A percentile compares a stretch with the other conserved stretches of the same genome.
phyloP scores from a whole-genome alignment of 495 filamentous ascomycete species.

The Penicillium arizonense region DNA sequence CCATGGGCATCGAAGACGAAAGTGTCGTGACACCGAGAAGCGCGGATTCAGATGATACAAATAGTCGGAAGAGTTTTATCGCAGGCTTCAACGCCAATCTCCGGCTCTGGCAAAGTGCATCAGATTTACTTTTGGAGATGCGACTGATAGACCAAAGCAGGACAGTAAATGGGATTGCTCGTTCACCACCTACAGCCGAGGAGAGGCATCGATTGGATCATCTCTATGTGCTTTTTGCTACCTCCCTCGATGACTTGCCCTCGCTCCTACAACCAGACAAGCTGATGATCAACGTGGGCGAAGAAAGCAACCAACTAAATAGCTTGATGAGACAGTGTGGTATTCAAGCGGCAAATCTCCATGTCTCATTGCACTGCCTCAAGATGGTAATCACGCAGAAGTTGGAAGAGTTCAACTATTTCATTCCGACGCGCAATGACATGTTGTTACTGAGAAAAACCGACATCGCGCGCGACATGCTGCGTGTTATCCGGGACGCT shows the following conservation, averaged over 20 bases:
- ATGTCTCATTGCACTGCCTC: constrained; percentile 27
- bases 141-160: constrained; percentile 3
- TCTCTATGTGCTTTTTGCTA: constrained; percentile 22
- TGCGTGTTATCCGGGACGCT: constrained; percentile 18
- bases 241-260: constrained; percentile 19
- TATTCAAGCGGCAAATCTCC: constrained; percentile 26
- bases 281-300: constrained; percentile 1
- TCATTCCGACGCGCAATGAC: constrained; percentile 8
- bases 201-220: constrained; percentile 15
- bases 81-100: constrained; percentile 23
- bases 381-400: constrained; percentile 28
- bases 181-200: constrained; percentile 9
- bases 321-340: constrained; percentile 7
- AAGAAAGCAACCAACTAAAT: constrained; percentile 1
- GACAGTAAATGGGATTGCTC: constrained; percentile 6
- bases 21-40: constrained; percentile 6
- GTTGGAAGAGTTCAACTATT: constrained; percentile 21
- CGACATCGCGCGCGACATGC: constrained; percentile 20
- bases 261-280: constrained; percentile 12
- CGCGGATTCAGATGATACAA: constrained; percentile 7
- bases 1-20: constrained; percentile 21
- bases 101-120: constrained; percentile 21
- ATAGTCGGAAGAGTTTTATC: constrained; percentile 11
- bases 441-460: constrained; percentile 20
- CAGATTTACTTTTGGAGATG: constrained; percentile 19